phyloP scores from a whole-genome alignment of 1,139 yeast genomes.

The Yamadazyma buinensis region DNA sequence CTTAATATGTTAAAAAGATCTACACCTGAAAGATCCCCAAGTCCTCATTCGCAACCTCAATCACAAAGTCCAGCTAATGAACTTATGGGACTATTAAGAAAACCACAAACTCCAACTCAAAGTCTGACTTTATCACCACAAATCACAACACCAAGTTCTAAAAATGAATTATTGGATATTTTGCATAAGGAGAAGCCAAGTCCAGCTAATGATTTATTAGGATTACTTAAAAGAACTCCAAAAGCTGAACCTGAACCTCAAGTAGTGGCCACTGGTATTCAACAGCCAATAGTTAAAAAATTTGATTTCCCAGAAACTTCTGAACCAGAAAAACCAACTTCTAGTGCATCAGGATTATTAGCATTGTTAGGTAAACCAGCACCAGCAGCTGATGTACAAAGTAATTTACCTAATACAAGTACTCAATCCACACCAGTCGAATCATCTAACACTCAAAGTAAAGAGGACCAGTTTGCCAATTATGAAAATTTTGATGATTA shows the following conservation, averaged over 20 bases:
- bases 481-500: slow-evolving; percentile 18
- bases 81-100: slow-evolving; percentile 8
- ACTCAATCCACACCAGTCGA: background rate
- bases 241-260: background rate
- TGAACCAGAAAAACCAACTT: background rate
- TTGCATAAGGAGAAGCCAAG: slow-evolving; percentile 13
- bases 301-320: background rate
- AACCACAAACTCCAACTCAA: slow-evolving; percentile 1
- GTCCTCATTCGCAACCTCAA: slow-evolving; percentile 2
- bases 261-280: background rate
- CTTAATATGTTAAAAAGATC: slow-evolving; percentile 14
- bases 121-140: background rate
- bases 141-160: slow-evolving; percentile 3
- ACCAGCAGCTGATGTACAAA: background rate
- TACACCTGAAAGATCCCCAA: slow-evolving; percentile 2
- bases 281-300: no score
- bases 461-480: slow-evolving; percentile 2
- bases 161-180: slow-evolving; percentile 17
- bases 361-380: slow-evolving; percentile 17
- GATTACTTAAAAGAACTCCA: slow-evolving; percentile 17
- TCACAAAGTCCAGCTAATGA: slow-evolving; percentile 12
- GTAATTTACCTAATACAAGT: background rate
- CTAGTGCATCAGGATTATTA: slow-evolving; percentile 16
- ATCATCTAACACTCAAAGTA: background rate
- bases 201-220: slow-evolving; percentile 18